Percentiles rank a stretch among this genome's conserved stretches.
These are phyloP conservation scores for Tuber borchii DNA, from an alignment of 495 filamentous ascomycete species.

Conservation along the genomic window DNA sequence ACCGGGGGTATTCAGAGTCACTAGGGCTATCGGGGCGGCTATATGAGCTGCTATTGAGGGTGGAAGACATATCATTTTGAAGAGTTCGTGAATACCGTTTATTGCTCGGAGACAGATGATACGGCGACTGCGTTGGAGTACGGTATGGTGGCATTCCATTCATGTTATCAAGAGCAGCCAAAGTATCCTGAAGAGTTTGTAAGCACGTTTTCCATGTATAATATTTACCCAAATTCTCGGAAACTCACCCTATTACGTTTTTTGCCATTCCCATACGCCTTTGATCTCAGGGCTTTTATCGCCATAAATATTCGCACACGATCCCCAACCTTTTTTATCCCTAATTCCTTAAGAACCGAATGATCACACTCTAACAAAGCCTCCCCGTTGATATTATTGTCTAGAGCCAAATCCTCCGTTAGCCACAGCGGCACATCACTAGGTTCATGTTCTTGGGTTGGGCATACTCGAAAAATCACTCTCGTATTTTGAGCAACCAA, in stretches of 20 bases:
- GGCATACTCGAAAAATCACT: constrained; percentile 68
- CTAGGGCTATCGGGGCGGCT: constrained; percentile 35
- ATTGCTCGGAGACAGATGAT: constrained; percentile 51
- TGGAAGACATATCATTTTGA: constrained; percentile 40
- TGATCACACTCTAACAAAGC: constrained; percentile 96
- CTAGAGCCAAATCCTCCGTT: constrained; percentile 40
- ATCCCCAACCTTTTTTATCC: constrained; percentile 95
- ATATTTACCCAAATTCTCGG: constrained; percentile 24
- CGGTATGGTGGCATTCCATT: constrained; percentile 35
- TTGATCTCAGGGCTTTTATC: constrained; percentile 86
- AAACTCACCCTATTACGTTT: constrained; percentile 71
- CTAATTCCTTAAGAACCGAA: constrained; percentile 92
- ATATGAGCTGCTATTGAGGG: constrained; percentile 32
- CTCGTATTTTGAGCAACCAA: constrained; percentile 90
- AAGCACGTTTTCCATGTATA: constrained; percentile 42
- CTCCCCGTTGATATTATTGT: constrained; percentile 93
- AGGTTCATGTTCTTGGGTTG: neutral
- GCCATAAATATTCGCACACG: constrained; percentile 86
- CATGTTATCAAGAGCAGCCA: constrained; percentile 56
- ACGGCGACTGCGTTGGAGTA: constrained; percentile 31
- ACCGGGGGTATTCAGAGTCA: constrained; percentile 34
- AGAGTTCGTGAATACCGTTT: constrained; percentile 69
- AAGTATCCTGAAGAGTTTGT: constrained; percentile 55
- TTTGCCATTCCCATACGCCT: constrained; percentile 72
- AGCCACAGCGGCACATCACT: neutral